Evolutionary conservation across 2,329 filamentous ascomycete species (phyloP).

Genomic region (Fusarium proliferatum): DNA sequence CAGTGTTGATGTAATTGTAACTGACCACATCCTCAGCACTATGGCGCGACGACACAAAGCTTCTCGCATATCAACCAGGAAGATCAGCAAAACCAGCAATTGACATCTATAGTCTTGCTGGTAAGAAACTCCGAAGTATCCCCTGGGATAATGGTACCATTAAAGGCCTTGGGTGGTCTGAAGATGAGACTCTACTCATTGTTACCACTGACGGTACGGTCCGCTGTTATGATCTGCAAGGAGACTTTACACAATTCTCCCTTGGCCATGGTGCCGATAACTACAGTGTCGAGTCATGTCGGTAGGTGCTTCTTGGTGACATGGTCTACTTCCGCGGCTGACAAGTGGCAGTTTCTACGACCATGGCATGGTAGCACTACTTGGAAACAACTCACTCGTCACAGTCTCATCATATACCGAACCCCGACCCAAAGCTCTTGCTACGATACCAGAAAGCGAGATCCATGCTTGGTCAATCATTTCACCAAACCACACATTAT

Average conservation of each 20-base stretch:
- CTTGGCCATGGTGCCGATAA: slow-evolving; percentile 91
- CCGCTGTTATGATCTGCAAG: slow-evolving; percentile 90
- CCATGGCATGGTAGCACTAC: slow-evolving; percentile 89
- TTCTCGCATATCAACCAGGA: slow-evolving; percentile 80
- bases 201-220: slow-evolving; percentile 91
- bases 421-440: slow-evolving; percentile 85
- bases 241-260: slow-evolving; percentile 94
- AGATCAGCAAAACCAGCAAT: slow-evolving; percentile 83
- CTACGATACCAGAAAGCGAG: slow-evolving; percentile 78
- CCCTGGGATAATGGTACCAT: slow-evolving; percentile 92
- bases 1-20: background rate
- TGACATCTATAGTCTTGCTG: slow-evolving; percentile 93
- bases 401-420: slow-evolving; percentile 91
- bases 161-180: slow-evolving; percentile 93
- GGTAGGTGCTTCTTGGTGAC: slow-evolving; percentile 50
- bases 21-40: slow-evolving; percentile 69
- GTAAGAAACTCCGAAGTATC: slow-evolving; percentile 86
- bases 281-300: slow-evolving; percentile 86
- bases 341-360: slow-evolving; percentile 75
- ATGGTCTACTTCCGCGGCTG: slow-evolving; percentile 2
- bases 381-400: slow-evolving; percentile 88
- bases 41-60: slow-evolving; percentile 87
- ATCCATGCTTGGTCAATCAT: slow-evolving; percentile 92
- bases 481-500: slow-evolving; percentile 87
- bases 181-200: slow-evolving; percentile 90